Base-by-base conservation (phyloP, 139 green algal genomes). In the Tetradesmus obliquus region DNA sequence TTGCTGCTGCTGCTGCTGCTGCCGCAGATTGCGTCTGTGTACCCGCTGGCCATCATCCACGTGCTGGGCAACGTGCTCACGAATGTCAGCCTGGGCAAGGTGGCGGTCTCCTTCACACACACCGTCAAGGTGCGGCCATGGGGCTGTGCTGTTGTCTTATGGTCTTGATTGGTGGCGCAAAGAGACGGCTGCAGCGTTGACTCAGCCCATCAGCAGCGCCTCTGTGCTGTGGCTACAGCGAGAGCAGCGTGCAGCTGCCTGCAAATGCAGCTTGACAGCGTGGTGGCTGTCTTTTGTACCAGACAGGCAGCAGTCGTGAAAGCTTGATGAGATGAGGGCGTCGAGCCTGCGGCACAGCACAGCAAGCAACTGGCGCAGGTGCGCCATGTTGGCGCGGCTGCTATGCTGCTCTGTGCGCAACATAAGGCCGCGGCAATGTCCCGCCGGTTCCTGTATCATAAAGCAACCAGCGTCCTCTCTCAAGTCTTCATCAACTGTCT, bases 21-120 rank as follows among this genome's bases (percentile, higher is more conserved):
- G 24, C 55, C 81, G 20, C 94, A 96, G 93, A 60, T 99, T 80
- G 94, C 95, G 10, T 85, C 85, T n/a, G 95, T 99, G n/a, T 85
- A 97, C 6, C 98, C 98, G 2, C 95, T 99, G 69, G 98, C 98
- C 1, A 81, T 96, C 13, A 97, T 99, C 32, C 98, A 99, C 96
- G 98, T 97, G 0, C 92, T 99, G 72, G 98, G 98, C 87, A 99
- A 99, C 93, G 69, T 98, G 91, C 95, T 99, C 45, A 99, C 98
- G 92, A 99, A 99, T 93, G 93, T 99, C 74, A 97, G 92, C 86
- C 96, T 99, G 69, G 98, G 98, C 57, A 94, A 96, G 22, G 98
- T 99, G 74, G 98, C 98, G 0, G 98, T 99, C 19, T 99, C 96
- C 82, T 99, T 99, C 96, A 99, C 98, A 9, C 98, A 99, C 96